Conservation (phyloP, 768 basidiomycete species). For the Favolaschia claudopus region DNA sequence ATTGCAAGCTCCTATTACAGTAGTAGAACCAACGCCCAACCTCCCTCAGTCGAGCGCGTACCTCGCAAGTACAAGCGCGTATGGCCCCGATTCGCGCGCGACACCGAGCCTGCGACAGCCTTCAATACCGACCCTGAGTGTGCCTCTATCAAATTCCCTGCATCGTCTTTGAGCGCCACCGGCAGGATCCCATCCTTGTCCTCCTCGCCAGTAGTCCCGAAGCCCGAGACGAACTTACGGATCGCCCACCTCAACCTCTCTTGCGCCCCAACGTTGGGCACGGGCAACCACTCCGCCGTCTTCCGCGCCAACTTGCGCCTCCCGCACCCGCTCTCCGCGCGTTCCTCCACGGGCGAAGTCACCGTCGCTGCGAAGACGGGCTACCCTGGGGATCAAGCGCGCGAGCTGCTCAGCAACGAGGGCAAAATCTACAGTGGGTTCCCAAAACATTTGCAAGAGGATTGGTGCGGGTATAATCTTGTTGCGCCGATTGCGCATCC, state of each 20-base stretch:
- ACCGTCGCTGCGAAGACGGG: constrained; percentile 41
- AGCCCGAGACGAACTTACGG: constrained; percentile 7
- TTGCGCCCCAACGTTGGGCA: constrained; percentile 34
- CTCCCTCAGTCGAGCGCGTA: constrained; percentile 6
- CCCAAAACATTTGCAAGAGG: constrained; percentile 15
- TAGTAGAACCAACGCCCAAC: too few relatives aligned
- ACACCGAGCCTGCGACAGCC: constrained; percentile 6
- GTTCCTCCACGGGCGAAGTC: constrained; percentile 35
- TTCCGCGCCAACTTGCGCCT: constrained; percentile 47
- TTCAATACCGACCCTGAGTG: constrained; percentile 6
- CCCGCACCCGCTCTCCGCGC: constrained; percentile 36
- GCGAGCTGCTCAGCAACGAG: constrained; percentile 31
- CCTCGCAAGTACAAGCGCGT: constrained; percentile 23
- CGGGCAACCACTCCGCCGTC: constrained; percentile 50
- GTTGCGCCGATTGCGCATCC: constrained; percentile 20
- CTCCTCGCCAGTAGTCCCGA: neutral
- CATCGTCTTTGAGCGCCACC: neutral
- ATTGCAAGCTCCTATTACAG: neutral
- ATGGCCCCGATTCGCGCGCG: constrained; percentile 19
- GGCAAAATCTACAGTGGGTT: constrained; percentile 36
- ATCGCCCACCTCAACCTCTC: constrained; percentile 46
- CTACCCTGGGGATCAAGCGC: constrained; percentile 26
- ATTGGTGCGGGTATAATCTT: constrained; percentile 16
- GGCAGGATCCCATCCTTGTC: neutral
- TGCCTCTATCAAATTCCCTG: constrained; percentile 12